Percentiles rank a stretch among this genome's conserved stretches.
These are phyloP conservation scores for Kurtzmaniella fragi DNA, from an alignment of 805 yeast genomes.

Conservation along the genomic window DNA sequence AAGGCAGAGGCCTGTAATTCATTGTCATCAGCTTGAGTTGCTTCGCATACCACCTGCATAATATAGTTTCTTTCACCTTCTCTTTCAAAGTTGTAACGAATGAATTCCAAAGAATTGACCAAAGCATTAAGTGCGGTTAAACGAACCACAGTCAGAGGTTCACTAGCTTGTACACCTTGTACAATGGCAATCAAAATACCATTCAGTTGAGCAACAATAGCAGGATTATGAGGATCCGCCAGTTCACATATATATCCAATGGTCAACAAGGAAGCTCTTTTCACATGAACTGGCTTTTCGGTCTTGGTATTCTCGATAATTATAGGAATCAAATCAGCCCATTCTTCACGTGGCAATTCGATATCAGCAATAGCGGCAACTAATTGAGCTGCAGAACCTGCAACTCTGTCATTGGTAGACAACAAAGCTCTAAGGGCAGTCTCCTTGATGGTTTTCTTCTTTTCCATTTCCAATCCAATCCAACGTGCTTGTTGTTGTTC, in stretches of 20 bases:
- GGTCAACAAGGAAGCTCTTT: constrained; percentile 80
- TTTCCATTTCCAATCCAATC: constrained; percentile 52
- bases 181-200: constrained; percentile 93
- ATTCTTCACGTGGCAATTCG: constrained; percentile 80
- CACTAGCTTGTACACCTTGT: constrained; percentile 88
- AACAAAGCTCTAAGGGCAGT: constrained; percentile 55
- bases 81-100: constrained; percentile 79
- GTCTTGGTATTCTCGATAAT: constrained; percentile 84
- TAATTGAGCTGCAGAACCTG: constrained; percentile 84
- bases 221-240: constrained; percentile 78
- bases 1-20: constrained; percentile 92
- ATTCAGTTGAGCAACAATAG: constrained; percentile 77
- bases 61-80: constrained; percentile 95
- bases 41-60: constrained; percentile 99
- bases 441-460: constrained; percentile 62
- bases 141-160: constrained; percentile 70
- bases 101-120: constrained; percentile 85
- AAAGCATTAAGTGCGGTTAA: constrained; percentile 89
- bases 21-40: constrained; percentile 82
- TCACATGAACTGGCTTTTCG: constrained; percentile 71
- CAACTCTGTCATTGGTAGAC: constrained; percentile 69
- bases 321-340: constrained; percentile 81
- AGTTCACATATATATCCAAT: constrained; percentile 96
- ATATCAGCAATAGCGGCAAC: constrained; percentile 97
- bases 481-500: constrained; percentile 66